These are phyloP conservation scores for Stylonectria norvegica DNA, from an alignment of 2,329 filamentous ascomycete species.

Conservation along the genomic window DNA sequence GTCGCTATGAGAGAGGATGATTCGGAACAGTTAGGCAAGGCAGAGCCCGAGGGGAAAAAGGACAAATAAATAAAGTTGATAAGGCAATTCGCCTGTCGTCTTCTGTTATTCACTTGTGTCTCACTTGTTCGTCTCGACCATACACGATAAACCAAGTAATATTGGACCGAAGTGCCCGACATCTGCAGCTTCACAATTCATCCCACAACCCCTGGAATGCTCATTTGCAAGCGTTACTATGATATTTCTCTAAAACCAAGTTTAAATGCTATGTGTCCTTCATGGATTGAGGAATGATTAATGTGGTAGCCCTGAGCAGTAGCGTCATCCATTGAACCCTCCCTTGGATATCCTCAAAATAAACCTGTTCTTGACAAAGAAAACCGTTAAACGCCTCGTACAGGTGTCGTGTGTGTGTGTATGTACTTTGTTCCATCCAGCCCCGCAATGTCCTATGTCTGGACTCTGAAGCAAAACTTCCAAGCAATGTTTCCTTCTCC, in stretches of 20 bases:
- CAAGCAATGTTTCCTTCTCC: conserved; percentile 4
- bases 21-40: conserved; percentile 44
- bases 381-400: conserved; percentile 27
- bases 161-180: no score
- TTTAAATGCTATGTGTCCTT: conserved; percentile 27
- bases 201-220: background rate
- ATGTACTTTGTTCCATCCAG: no score
- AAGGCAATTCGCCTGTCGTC: no score
- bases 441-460: conserved; percentile 27
- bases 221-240: background rate
- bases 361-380: conserved; percentile 18
- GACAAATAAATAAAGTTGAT: no score
- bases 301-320: conserved; percentile 21
- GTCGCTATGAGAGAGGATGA: conserved; percentile 88
- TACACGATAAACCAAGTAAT: no score
- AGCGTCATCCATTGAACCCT: conserved; percentile 17
- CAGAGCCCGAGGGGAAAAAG: conserved; percentile 48
- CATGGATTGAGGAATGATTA: conserved; percentile 24
- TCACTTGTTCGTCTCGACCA: background rate
- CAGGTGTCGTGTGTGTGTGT: conserved; percentile 26
- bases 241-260: conserved; percentile 20
- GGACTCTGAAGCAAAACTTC: background rate
- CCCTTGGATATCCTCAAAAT: conserved; percentile 10
- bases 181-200: no score
- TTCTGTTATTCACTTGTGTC: background rate